These are phyloP conservation scores for Boletus nobilissimus DNA, from an alignment of 1,284 basidiomycete genomes.

Conservation along the genomic window DNA sequence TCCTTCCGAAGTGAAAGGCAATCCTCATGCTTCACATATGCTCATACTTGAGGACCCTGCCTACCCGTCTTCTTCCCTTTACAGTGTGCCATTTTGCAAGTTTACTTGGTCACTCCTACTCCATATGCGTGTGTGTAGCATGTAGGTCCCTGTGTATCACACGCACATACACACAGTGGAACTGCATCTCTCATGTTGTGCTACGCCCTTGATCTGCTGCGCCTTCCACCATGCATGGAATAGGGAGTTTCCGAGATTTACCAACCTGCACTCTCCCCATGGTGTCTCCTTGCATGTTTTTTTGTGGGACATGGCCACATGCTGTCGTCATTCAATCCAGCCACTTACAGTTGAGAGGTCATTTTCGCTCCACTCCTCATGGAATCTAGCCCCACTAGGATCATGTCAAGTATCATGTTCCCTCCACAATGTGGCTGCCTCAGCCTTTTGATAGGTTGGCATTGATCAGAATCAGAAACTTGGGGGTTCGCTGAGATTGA, in stretches of 20 bases:
- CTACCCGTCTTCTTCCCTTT: slow-evolving; percentile 15
- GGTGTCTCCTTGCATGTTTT: slow-evolving; percentile 3
- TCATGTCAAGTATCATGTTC: slow-evolving; percentile 18
- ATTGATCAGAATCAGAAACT: slow-evolving; percentile 16
- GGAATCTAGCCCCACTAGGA: slow-evolving; percentile 22
- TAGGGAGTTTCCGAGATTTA: slow-evolving; percentile 11
- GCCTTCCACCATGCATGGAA: background rate
- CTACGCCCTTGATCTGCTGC: background rate
- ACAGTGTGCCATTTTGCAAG: slow-evolving; percentile 33
- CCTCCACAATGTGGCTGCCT: slow-evolving; percentile 25
- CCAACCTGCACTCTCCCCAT: slow-evolving; percentile 8
- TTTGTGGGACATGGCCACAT: slow-evolving; percentile 9
- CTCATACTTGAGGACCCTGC: slow-evolving; percentile 9
- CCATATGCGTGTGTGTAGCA: slow-evolving; percentile 19
- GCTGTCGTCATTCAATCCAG: slow-evolving; percentile 8
- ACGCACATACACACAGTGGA: background rate
- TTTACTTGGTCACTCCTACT: slow-evolving; percentile 15
- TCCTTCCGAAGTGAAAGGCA: slow-evolving; percentile 42
- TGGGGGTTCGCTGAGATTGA: slow-evolving; percentile 43
- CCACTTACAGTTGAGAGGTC: background rate
- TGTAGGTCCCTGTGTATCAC: slow-evolving; percentile 8
- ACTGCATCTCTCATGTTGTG: slow-evolving; percentile 13
- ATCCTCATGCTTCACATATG: slow-evolving; percentile 31
- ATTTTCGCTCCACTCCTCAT: slow-evolving; percentile 33
- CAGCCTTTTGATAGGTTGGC: background rate